Conservation (phyloP, 2,329 filamentous ascomycete species). For the Botrytis elliptica region DNA sequence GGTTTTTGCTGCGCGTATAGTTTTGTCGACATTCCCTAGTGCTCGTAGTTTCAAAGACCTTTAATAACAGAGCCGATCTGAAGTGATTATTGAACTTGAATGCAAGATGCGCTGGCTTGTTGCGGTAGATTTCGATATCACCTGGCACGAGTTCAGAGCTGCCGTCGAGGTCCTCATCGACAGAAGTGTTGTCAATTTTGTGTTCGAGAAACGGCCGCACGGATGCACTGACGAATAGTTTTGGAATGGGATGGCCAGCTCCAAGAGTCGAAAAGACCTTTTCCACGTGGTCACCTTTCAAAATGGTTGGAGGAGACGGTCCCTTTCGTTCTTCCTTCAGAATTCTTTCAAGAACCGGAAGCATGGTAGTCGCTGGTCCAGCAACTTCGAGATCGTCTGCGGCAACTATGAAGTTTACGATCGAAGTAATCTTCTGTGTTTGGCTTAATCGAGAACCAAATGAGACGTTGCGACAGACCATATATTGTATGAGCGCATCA, state of each 20-base stretch:
- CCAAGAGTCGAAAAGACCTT: background rate
- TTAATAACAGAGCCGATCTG: background rate
- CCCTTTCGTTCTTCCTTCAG: conserved; percentile 13
- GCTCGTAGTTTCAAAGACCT: background rate
- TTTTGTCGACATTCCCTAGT: background rate
- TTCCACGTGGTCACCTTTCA: conserved; percentile 18
- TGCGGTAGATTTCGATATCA: background rate
- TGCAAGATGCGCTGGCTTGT: background rate
- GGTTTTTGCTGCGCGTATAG: background rate
- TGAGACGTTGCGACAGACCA: conserved; percentile 9
- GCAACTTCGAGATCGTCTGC: background rate
- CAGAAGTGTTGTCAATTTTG: background rate
- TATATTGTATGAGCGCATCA: conserved; percentile 20
- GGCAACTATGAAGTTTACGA: conserved; percentile 10
- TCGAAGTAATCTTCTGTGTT: background rate
- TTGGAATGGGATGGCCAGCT: conserved; percentile 14
- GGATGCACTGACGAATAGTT: conserved; percentile 19
- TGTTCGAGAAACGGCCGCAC: background rate
- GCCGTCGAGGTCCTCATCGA: background rate
- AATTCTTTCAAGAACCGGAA: background rate
- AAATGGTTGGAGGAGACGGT: background rate
- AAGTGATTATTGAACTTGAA: background rate
- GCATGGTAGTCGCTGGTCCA: background rate
- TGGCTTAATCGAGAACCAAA: background rate
- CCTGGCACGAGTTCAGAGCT: background rate